phyloP scores from a whole-genome alignment of 1,284 basidiomycete genomes.

The Pseudozyma sp. region DNA sequence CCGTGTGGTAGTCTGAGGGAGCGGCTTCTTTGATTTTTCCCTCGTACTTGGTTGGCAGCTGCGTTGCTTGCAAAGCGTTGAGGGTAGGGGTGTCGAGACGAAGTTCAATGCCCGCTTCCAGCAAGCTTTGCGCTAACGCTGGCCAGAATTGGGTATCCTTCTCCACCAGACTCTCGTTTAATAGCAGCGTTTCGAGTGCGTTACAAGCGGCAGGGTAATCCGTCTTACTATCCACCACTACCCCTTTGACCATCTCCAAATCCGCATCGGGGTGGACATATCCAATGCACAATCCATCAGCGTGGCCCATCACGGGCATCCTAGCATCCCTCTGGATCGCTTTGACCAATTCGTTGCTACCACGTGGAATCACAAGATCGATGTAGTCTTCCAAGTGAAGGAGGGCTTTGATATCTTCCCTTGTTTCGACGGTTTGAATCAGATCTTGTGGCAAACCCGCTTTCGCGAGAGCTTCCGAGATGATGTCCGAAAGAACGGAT shows the following conservation, averaged over 20 bases:
- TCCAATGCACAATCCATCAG: constrained; percentile 91
- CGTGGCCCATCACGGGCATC: constrained; percentile 99
- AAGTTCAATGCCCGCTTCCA: constrained; percentile 78
- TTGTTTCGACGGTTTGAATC: constrained; percentile 90
- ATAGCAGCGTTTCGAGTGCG: constrained; percentile 86
- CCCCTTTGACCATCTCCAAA: constrained; percentile 80
- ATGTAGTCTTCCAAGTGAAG: constrained; percentile 90
- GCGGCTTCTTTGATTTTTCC: constrained; percentile 47
- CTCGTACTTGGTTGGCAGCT: constrained; percentile 54
- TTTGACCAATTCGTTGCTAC: constrained; percentile 88
- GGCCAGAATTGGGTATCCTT: constrained; percentile 76
- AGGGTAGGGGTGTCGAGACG: constrained; percentile 76
- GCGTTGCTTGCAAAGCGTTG: background rate
- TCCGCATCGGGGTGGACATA: constrained; percentile 88
- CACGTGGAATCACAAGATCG: constrained; percentile 95
- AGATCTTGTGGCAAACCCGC: constrained; percentile 79
- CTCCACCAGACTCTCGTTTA: constrained; percentile 75
- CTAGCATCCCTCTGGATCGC: constrained; percentile 89
- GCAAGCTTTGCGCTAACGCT: constrained; percentile 79
- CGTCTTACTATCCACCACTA: constrained; percentile 92
- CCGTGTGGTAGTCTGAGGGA: constrained; percentile 80
- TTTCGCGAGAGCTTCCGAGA: constrained; percentile 79
- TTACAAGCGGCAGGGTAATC: constrained; percentile 98
- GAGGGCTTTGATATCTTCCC: constrained; percentile 89
- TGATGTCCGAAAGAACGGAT: constrained; percentile 71